Evolutionary conservation across 169 alveolate genomes (phyloP).

Genomic region (Plasmodium inui): DNA sequence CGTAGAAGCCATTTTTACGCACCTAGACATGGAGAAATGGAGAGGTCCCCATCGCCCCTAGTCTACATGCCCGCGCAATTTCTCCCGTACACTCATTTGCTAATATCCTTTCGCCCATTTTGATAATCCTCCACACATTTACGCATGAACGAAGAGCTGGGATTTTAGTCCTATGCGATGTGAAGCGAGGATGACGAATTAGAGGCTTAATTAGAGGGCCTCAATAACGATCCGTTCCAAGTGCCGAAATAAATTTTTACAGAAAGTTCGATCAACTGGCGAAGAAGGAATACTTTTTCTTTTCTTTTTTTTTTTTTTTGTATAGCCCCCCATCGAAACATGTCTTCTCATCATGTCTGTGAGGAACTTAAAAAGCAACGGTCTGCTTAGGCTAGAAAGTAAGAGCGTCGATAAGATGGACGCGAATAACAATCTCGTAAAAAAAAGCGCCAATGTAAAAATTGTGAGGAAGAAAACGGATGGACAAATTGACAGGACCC

Average conservation of each 20-base stretch:
- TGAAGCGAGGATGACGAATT: not conserved
- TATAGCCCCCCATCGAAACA: not conserved
- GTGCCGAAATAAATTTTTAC: not conserved
- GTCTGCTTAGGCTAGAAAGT: slow-evolving; percentile 33
- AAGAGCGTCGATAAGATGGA: slow-evolving; percentile 20
- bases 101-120: not conserved
- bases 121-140: not conserved
- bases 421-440: slow-evolving; percentile 3
- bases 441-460: slow-evolving; percentile 7
- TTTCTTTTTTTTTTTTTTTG: not conserved
- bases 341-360: slow-evolving; percentile 29
- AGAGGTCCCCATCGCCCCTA: not conserved
- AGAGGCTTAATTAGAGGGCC: not conserved
- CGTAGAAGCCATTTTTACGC: not conserved
- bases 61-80: not conserved
- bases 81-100: not conserved
- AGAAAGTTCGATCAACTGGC: not conserved
- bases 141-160: not conserved
- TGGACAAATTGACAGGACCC: slow-evolving; percentile 8
- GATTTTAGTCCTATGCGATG: not conserved
- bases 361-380: slow-evolving; percentile 36
- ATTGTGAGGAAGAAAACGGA: slow-evolving; percentile 22
- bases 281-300: not conserved
- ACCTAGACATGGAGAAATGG: slow-evolving; percentile 2
- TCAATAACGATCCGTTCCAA: not conserved